These are phyloP conservation scores for Scortechinia acanthostroma DNA, from an alignment of 2,329 filamentous ascomycete species.

Conservation along the genomic window DNA sequence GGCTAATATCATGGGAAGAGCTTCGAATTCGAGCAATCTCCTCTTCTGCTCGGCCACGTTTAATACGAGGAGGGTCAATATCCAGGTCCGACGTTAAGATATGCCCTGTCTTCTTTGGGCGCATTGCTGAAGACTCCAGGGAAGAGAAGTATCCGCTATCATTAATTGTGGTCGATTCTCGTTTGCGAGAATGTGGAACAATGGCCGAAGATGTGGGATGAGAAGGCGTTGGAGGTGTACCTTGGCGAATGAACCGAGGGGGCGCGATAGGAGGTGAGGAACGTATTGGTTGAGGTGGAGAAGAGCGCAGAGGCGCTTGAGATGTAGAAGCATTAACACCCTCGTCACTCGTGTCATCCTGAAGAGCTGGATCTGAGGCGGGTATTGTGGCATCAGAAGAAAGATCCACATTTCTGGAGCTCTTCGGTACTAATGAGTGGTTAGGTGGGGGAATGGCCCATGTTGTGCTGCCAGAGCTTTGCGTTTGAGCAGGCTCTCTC, in stretches of 20 bases:
- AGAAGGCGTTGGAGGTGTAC: constrained; percentile 66
- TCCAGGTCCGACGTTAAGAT: constrained; percentile 63
- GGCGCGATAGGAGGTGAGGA: constrained; percentile 82
- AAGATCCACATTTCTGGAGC: constrained; percentile 36
- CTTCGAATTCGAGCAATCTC: constrained; percentile 89
- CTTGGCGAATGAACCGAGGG: constrained; percentile 48
- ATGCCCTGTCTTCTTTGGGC: constrained; percentile 57
- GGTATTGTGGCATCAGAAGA: constrained; percentile 76
- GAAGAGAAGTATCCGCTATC: constrained; percentile 98
- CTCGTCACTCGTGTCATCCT: constrained; percentile 40
- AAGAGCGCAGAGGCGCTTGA: constrained; percentile 56
- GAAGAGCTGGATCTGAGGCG: constrained; percentile 56
- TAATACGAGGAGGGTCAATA: constrained; percentile 71
- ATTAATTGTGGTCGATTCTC: constrained; percentile 73
- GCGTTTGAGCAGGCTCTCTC: not conserved
- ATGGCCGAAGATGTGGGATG: constrained; percentile 55
- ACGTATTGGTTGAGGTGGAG: constrained; percentile 64
- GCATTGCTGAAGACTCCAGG: constrained; percentile 79
- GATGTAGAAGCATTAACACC: constrained; percentile 25
- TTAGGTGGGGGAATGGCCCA: constrained; percentile 6
- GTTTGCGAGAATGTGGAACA: constrained; percentile 53
- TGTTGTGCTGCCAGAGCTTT: not conserved
- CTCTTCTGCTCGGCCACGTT: constrained; percentile 85
- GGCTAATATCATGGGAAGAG: constrained; percentile 80
- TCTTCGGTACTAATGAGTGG: constrained; percentile 19